phyloP scores from a whole-genome alignment of 495 filamentous ascomycete genomes.

The Platismatia glauca region DNA sequence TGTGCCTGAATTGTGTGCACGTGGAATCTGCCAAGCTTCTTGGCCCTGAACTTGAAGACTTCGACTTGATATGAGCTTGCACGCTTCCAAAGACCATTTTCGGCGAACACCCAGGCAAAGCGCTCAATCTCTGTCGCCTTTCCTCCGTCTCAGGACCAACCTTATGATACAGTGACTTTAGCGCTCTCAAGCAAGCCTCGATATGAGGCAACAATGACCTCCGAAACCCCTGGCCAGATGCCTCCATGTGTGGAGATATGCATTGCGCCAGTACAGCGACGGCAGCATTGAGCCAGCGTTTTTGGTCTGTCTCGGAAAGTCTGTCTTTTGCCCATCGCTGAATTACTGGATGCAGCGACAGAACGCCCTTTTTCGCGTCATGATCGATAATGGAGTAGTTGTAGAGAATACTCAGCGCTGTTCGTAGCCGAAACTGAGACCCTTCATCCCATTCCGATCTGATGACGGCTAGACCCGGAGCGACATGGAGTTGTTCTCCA shows the following conservation, averaged over 20 bases:
- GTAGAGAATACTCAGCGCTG: constrained; percentile 22
- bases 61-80: constrained; percentile 13
- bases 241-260: constrained; percentile 20
- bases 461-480: constrained; percentile 19
- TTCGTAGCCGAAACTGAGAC: constrained; percentile 21
- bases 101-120: constrained; percentile 15
- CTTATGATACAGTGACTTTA: constrained; percentile 2
- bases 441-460: constrained; percentile 13
- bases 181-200: constrained; percentile 20
- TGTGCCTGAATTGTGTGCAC: constrained; percentile 18
- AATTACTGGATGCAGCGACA: constrained; percentile 29
- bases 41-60: constrained; percentile 18
- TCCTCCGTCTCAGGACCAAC: not conserved
- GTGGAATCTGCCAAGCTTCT: constrained; percentile 17
- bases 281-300: constrained; percentile 5
- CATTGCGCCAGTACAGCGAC: constrained; percentile 19
- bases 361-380: constrained; percentile 15
- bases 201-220: constrained; percentile 22
- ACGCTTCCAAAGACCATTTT: constrained; percentile 19
- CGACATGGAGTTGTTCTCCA: too few relatives aligned
- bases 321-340: constrained; percentile 28
- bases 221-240: constrained; percentile 15
- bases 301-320: constrained; percentile 18
- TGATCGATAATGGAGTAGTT: constrained; percentile 25
- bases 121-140: constrained; percentile 12